Evolutionary conservation across 768 basidiomycete species (phyloP), one percentile per base, ranked within the genome.

Genomic region (Erythrobasidium yunnanense): DNA sequence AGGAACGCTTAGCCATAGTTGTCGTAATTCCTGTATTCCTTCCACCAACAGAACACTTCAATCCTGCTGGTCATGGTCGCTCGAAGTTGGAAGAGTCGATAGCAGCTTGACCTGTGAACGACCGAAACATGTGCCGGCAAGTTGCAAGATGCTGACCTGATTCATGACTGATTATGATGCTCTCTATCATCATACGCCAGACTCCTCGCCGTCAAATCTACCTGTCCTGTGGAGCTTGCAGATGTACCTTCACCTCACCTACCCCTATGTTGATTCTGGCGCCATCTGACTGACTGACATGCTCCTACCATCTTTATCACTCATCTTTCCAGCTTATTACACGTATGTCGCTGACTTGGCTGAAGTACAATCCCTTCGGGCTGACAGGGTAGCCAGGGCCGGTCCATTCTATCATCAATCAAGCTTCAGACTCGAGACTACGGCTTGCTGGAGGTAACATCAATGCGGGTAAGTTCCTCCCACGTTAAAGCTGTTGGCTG

Each of bases 331-430:
- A 51, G 51, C 55, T 55, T 2, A 45, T 38, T 5, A 35, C 38
- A 30, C 33, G 29, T 49, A 34, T 45, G 57, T 46, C 20, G 34
- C 17, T n/a, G 54, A 11, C n/a, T n/a, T 42, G 47, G 87, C 27
- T 85, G 87, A 66, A 91, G 91, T 0, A 91, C 95, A 87, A 90
- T 72, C 80, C 96, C 57, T 88, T 86, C 25, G 90, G 90, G 81
- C 86, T 86, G 68, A 71, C 32, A 29, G 11, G 17, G 1, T n/a
- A 18, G 22, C 29, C 70, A 89, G 82, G 88, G 52, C 93, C 93
- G 55, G 85, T 86, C 67, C 93, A 96, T 78, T 90, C 88, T 2
- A 95, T 96, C 78, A 95, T 92, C 75, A 93, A 93, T 75, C 90
- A 95, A 78, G 90, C 93, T 0, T 92, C 90, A 73, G 93, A 96